Percentiles rank a stretch among this genome's conserved stretches.
These are phyloP conservation scores for Populus ilicifolia DNA, from an alignment of 345 rosid species.

Conservation along the genomic window DNA sequence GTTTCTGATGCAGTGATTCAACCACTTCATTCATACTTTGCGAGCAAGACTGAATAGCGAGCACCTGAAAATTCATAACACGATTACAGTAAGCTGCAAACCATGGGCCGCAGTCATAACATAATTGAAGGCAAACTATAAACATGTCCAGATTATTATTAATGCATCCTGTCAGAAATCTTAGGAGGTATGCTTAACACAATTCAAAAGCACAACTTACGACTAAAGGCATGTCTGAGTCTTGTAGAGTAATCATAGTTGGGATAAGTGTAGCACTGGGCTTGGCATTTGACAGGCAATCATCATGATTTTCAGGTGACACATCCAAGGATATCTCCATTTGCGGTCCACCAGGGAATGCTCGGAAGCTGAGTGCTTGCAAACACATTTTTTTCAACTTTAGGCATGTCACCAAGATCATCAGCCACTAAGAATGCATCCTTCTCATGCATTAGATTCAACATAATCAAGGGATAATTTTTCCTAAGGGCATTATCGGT, in stretches of 20 bases:
- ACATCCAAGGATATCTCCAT: constrained; percentile 39
- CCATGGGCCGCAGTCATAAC: not conserved
- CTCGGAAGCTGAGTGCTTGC: constrained; percentile 56
- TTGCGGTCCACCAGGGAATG: constrained; percentile 39
- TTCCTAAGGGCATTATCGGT: constrained; percentile 73
- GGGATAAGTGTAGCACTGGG: constrained; percentile 32
- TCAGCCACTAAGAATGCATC: constrained; percentile 35
- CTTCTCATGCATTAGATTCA: constrained; percentile 72
- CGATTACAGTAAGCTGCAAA: constrained; percentile 21
- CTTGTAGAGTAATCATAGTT: constrained; percentile 37
- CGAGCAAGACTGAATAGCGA: constrained; percentile 61
- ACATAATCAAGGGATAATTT: constrained; percentile 64
- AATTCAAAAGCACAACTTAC: constrained; percentile 34
- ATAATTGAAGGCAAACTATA: not conserved
- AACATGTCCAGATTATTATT: not conserved
- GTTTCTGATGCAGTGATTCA: constrained; percentile 69
- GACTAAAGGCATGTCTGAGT: constrained; percentile 52
- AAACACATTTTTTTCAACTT: constrained; percentile 69
- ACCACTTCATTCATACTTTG: constrained; percentile 61
- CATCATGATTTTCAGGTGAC: constrained; percentile 44
- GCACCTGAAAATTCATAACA: constrained; percentile 50
- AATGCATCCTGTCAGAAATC: not conserved
- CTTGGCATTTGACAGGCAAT: constrained; percentile 28
- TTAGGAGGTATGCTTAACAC: not conserved
- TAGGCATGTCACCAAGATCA: constrained; percentile 47